A percentile compares a stretch with the other conserved stretches of the same genome.
These are phyloP conservation scores for Pseudohalonectria lignicola DNA, from an alignment of 2,329 filamentous ascomycete species.

Conservation along the genomic window DNA sequence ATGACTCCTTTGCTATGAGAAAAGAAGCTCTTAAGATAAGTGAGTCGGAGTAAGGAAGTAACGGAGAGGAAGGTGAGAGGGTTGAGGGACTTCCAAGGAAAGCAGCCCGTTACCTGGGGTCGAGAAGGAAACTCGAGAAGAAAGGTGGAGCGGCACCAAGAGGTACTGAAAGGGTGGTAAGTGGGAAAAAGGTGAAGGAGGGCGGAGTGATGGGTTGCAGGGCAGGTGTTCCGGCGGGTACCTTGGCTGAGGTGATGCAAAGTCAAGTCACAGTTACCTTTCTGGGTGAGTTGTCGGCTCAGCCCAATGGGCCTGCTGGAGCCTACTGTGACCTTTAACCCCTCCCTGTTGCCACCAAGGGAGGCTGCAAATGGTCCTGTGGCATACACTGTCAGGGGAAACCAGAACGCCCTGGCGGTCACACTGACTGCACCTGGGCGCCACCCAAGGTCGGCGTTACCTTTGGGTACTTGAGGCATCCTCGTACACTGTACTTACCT, in stretches of 20 bases:
- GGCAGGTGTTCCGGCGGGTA: not conserved
- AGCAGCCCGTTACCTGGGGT: too few relatives aligned
- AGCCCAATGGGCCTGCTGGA: not conserved
- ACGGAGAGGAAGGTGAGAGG: not conserved
- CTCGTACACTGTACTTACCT: not conserved
- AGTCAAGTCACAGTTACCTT: not conserved
- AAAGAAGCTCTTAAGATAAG: not conserved
- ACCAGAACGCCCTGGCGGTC: not conserved
- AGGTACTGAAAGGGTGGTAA: not conserved
- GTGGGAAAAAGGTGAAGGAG: not conserved
- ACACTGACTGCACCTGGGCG: not conserved
- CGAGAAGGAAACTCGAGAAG: too few relatives aligned
- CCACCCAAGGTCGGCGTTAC: not conserved
- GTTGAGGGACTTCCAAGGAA: not conserved
- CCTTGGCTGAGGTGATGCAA: not conserved
- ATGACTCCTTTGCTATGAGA: too few relatives aligned
- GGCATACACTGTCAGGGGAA: not conserved
- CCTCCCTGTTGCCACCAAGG: not conserved
- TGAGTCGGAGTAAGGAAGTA: not conserved
- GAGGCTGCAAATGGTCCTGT: not conserved
- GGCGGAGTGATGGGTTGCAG: conserved; percentile 1
- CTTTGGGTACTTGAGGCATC: not conserved
- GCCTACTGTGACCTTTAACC: not conserved
- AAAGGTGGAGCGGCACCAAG: not conserved
- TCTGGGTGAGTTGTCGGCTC: not conserved